These are phyloP conservation scores for Cordia subcordata DNA, from an alignment of 257 asterid species.

Conservation along the genomic window DNA sequence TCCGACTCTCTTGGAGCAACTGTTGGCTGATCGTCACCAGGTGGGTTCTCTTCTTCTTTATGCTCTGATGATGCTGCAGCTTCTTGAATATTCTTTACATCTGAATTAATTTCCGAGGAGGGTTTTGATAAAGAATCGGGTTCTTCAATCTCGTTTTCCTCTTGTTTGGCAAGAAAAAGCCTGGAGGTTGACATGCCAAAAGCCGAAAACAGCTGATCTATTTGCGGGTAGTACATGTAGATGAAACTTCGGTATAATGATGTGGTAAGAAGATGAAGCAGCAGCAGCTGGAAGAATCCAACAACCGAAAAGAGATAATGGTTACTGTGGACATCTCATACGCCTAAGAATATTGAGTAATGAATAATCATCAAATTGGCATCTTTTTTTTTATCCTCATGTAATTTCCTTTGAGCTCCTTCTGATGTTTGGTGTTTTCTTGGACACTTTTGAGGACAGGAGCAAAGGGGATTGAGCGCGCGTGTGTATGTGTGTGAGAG, in stretches of 20 bases:
- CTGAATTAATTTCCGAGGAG: conserved; percentile 6
- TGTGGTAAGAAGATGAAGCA: not conserved
- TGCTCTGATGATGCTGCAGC: not conserved
- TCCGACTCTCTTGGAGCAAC: conserved; percentile 6
- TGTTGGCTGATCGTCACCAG: not conserved
- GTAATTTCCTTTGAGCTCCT: not conserved
- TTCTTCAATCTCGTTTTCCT: conserved; percentile 4
- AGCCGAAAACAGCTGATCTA: conserved; percentile 3
- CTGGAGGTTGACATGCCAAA: conserved; percentile 9
- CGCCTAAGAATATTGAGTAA: too few relatives aligned
- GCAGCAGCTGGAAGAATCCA: not conserved
- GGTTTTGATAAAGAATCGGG: not conserved
- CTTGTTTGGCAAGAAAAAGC: not conserved
- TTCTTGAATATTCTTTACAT: not conserved
- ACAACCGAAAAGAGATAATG: not conserved
- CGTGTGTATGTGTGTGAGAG: conserved; percentile 3
- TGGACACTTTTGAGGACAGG: not conserved
- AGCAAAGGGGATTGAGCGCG: not conserved
- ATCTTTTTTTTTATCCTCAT: not conserved
- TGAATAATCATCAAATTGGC: conserved; percentile 2
- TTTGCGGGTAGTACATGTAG: conserved; percentile 9
- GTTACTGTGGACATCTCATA: too few relatives aligned
- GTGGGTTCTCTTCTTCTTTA: not conserved
- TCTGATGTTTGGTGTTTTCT: not conserved
- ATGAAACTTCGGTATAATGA: not conserved